Percentiles rank a stretch among this genome's conserved stretches.
Conservation (phyloP, 2,329 filamentous ascomycete species). For the Thelonectria rubi region DNA sequence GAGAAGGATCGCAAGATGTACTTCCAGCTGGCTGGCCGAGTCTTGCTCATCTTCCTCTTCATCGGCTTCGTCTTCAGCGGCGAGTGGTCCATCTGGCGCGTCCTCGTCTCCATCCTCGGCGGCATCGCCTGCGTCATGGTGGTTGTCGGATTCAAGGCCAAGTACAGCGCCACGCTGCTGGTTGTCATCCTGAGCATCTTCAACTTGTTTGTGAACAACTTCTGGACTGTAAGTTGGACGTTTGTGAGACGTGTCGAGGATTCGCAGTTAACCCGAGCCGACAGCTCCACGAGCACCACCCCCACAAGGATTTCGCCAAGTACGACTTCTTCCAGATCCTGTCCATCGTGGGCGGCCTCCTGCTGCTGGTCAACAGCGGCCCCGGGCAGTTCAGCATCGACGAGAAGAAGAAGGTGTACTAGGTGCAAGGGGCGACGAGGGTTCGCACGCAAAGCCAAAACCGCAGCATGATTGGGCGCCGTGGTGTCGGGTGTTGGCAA, state of each 20-base stretch:
- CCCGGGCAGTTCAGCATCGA: conserved; percentile 98
- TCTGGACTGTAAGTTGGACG: conserved; percentile 85
- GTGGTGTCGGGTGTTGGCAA: conserved; percentile 20
- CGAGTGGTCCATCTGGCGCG: conserved; percentile 88
- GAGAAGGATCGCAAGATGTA: conserved; percentile 99
- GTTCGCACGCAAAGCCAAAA: conserved; percentile 5
- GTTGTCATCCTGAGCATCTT: conserved; percentile 96
- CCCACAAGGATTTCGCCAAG: conserved; percentile 99
- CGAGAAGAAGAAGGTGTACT: conserved; percentile 99
- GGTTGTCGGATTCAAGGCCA: conserved; percentile 98
- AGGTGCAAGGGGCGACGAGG: conserved; percentile 37
- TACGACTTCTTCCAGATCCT: conserved; percentile 99
- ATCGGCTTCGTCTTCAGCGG: conserved; percentile 96
- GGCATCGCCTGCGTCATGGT: conserved; percentile 97
- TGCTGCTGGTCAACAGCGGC: conserved; percentile 98
- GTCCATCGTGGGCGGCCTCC: conserved; percentile 95
- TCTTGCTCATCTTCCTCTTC: conserved; percentile 97
- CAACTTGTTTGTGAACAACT: conserved; percentile 98
- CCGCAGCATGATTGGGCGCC: conserved; percentile 9
- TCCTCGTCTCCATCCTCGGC: conserved; percentile 84
- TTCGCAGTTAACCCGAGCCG: conserved; percentile 13
- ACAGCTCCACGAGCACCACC: conserved; percentile 95
- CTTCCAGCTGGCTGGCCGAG: conserved; percentile 95
- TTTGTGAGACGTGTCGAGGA: neutral
- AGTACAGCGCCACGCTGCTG: conserved; percentile 95